phyloP scores from a whole-genome alignment of 75 land plant genomes.

The Picea glauca region DNA sequence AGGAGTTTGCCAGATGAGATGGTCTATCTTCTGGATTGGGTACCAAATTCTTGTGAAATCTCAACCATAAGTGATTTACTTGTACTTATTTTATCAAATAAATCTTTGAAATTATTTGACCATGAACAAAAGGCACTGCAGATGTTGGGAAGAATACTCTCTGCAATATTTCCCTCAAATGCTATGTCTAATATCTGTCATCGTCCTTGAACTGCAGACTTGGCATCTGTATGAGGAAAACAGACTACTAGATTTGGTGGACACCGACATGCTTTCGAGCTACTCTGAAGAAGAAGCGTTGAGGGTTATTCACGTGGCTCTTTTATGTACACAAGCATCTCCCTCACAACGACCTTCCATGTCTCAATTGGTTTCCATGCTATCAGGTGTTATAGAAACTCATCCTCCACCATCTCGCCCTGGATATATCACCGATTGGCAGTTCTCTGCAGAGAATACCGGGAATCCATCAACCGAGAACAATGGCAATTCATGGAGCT shows the following conservation, averaged over 20 bases:
- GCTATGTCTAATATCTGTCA: background rate
- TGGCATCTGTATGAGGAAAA: constrained; percentile 23
- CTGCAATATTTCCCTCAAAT: background rate
- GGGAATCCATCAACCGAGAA: background rate
- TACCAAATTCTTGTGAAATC: background rate
- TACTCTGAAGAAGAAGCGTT: constrained; percentile 25
- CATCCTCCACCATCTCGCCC: background rate
- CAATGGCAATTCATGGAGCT: background rate
- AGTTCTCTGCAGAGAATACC: background rate
- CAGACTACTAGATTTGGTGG: constrained; percentile 29
- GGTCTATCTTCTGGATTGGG: constrained; percentile 5
- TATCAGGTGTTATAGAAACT: constrained; percentile 4
- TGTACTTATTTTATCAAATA: background rate
- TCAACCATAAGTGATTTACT: background rate
- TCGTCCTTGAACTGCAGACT: constrained; percentile 15
- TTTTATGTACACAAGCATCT: constrained; percentile 22
- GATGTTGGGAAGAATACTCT: background rate
- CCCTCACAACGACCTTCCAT: constrained; percentile 17
- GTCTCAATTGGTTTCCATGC: constrained; percentile 22
- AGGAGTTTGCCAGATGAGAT: background rate
- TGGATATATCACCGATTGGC: constrained; percentile 6
- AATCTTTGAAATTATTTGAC: background rate
- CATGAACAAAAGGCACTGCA: background rate
- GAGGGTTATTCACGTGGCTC: constrained; percentile 15
- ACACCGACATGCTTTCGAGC: constrained; percentile 10